Percentiles rank a stretch among this genome's conserved stretches.
These are phyloP conservation scores for Leptographium wingfieldii DNA, from an alignment of 2,329 filamentous ascomycete genomes.

Conservation along the genomic window DNA sequence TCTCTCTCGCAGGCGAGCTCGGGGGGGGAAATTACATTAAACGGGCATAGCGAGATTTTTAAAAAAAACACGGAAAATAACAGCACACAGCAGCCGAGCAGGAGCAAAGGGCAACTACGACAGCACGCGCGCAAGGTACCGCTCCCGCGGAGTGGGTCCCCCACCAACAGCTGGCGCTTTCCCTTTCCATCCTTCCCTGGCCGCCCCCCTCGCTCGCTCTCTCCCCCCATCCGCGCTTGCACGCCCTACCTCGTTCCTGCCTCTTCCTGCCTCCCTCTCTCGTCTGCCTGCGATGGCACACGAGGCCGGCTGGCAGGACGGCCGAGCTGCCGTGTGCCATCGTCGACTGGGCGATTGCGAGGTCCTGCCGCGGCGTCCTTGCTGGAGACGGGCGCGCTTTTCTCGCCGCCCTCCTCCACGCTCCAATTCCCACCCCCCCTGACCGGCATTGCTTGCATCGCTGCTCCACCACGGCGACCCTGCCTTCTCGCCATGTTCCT, in stretches of 20 bases:
- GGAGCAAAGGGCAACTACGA: background rate
- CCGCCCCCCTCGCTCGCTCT: background rate
- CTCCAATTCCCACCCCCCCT: conserved; percentile 16
- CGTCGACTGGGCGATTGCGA: no score
- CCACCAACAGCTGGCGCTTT: conserved; percentile 9
- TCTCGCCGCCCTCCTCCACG: background rate
- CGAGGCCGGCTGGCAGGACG: background rate
- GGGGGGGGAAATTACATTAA: background rate
- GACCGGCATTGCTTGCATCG: conserved; percentile 20
- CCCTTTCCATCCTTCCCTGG: background rate
- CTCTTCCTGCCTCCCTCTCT: background rate
- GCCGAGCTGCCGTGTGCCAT: no score
- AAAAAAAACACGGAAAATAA: background rate
- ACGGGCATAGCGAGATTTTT: background rate
- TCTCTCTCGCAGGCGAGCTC: background rate
- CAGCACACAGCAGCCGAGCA: conserved; percentile 1
- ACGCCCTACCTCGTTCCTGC: background rate
- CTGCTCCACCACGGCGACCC: conserved; percentile 19
- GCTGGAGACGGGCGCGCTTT: background rate
- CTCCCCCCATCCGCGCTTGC: conserved; percentile 12
- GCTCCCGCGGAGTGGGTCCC: conserved; percentile 15
- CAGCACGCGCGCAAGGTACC: conserved; percentile 12
- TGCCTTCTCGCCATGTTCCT: conserved; percentile 40
- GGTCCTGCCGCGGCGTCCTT: no score
- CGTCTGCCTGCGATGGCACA: background rate